Base-by-base conservation (phyloP, 2,329 filamentous ascomycete species). In the Eurotiales sp. region DNA sequence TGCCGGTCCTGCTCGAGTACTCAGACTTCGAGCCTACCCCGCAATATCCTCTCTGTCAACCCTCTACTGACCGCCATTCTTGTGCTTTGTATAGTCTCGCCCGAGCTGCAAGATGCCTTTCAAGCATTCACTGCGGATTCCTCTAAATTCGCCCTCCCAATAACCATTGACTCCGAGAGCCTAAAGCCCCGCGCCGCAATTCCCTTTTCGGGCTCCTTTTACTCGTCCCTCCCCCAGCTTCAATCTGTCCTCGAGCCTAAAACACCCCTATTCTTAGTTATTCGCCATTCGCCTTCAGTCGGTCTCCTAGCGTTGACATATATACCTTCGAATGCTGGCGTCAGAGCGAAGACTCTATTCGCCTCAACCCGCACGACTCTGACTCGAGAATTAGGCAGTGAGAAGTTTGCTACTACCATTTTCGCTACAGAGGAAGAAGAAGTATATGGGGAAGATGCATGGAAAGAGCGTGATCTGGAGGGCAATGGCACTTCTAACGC, bases 321-420 rank as follows among this genome's bases (percentile, higher is more conserved):
- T 61, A 80, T 86, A 21, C 83, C 83, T 7, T 80, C 81, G 54
- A 71, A 81, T 41, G 82, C 83, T 4, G 80, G 80, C 0, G 83
- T 85, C 32, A 78, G 83, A 30, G 76, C 82, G 54, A 86, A 86
- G 69, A 86, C 81, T 65, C 76, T 86, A 29, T 85, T 85, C 66
- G 83, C 83, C 14, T 78, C 77, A n/a, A 85, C 83, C 32, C 77
- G 82, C 3, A 68, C 82, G 27, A 83, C 81, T 1, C 70, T 86
- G 12, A 73, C 77, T 14, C 71, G 82, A 4, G 82, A 84, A 60
- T 70, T 86, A 21, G 83, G 83, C 39, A 74, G 75, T 43, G 82
- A 85, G 67, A 76, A 82, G 55, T 85, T 86, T 65, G 61, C 71
- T 4, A 75, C 79, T 46, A 80, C 73, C 3, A 61, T 85, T 48